Evolutionary conservation across 352 stramenopile species (phyloP).

Genomic region (Globisporangium emineosum): DNA sequence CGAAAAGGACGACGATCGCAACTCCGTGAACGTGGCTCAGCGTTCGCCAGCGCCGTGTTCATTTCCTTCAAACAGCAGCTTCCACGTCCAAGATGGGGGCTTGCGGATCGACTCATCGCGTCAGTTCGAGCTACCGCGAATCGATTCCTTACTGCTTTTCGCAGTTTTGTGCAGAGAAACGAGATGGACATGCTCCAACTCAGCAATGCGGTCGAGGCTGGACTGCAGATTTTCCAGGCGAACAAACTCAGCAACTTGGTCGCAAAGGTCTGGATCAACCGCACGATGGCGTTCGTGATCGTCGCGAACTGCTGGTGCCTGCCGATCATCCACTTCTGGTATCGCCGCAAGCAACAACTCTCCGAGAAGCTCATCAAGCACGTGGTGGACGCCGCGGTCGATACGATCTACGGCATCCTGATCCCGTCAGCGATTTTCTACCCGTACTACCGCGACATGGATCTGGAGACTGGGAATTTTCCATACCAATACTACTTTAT

Average conservation of each 20-base stretch:
- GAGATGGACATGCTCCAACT: not conserved
- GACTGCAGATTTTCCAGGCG: slow-evolving; percentile 24
- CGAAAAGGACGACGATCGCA: not conserved
- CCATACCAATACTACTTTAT: not conserved
- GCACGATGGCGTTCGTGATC: slow-evolving; percentile 8
- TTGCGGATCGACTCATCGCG: not conserved
- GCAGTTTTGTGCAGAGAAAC: not conserved
- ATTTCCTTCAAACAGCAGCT: not conserved
- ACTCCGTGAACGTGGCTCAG: not conserved
- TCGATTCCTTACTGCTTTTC: too few species aligned
- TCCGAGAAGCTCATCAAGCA: not conserved
- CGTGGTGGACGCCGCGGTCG: not conserved
- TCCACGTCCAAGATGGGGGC: slow-evolving; percentile 7
- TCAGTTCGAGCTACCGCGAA: not conserved
- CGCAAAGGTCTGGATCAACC: slow-evolving; percentile 19
- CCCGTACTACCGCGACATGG: not conserved
- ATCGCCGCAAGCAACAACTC: not conserved
- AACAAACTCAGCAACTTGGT: slow-evolving; percentile 22
- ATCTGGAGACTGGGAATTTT: not conserved
- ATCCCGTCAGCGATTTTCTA: not conserved
- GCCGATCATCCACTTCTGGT: slow-evolving; percentile 12
- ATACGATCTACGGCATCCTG: not conserved
- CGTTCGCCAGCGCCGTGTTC: not conserved
- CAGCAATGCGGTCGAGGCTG: slow-evolving; percentile 11
- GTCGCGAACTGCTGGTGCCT: slow-evolving; percentile 24